phyloP scores from a whole-genome alignment of 2,329 filamentous ascomycete genomes.

The Thelonectria olida region DNA sequence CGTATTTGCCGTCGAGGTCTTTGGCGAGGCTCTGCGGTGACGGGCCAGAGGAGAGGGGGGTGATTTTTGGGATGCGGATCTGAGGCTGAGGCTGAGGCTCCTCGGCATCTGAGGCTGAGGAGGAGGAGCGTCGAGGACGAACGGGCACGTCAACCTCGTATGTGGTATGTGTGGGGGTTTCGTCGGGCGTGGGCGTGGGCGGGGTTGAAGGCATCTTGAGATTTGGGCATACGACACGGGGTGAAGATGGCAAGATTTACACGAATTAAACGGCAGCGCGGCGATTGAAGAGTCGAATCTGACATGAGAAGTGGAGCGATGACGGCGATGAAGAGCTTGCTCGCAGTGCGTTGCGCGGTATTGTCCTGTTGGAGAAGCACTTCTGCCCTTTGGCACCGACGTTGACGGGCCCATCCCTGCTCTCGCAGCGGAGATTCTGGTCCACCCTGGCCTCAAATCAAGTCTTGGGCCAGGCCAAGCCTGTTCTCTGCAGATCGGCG shows the following conservation, averaged over 20 bases:
- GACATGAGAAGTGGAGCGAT: constrained; percentile 34
- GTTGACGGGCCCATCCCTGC: background rate
- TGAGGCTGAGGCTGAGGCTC: constrained; percentile 29
- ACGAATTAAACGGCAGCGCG: constrained; percentile 13
- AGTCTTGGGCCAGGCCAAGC: background rate
- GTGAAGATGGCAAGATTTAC: background rate
- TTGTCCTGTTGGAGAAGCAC: too few species aligned
- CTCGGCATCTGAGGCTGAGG: background rate
- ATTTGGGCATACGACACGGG: background rate
- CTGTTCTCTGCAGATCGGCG: background rate
- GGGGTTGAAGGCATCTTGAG: constrained; percentile 13
- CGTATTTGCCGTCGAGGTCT: constrained; percentile 56
- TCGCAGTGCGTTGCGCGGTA: too few species aligned
- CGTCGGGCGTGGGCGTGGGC: constrained; percentile 25
- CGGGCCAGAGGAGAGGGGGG: constrained; percentile 48
- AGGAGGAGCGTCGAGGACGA: constrained; percentile 15
- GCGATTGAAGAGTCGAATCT: constrained; percentile 31
- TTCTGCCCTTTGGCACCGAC: too few species aligned
- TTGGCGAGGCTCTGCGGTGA: constrained; percentile 46
- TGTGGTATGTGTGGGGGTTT: constrained; percentile 37
- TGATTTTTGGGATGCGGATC: constrained; percentile 52
- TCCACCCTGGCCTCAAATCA: background rate
- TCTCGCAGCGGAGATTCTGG: background rate
- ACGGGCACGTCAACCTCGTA: constrained; percentile 39
- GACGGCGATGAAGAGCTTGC: constrained; percentile 29